Evolutionary conservation across 2,329 filamentous ascomycete genomes (phyloP), one percentile per base, ranked within the genome.

Genomic region (Calonectria pseudoreteaudii): DNA sequence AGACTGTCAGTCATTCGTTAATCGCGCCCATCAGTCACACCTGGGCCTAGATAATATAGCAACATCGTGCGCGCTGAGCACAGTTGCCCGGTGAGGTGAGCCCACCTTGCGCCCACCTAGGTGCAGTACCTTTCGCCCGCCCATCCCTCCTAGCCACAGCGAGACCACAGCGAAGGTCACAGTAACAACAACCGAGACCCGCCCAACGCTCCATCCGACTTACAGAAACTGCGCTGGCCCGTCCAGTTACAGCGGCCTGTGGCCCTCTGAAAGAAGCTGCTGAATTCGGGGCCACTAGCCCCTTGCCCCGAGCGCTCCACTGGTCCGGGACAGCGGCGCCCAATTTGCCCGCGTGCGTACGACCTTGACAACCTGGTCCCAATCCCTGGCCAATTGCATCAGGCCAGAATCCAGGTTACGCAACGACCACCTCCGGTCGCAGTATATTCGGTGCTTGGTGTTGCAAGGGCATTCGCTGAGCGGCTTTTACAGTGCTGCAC

Each of bases 381-480:
- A 70, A 68, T 67, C 68, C 70, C 73, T 74, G 73, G 65, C 79
- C 77, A 80, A 80, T 80, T 78, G 76, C 76, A 80, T 80, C 79
- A 80, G 76, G 72, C 79, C 79, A 80, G 79, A 79, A 80, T 79
- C 74, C 73, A 69, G 68, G 75, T 80, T 80, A 80, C 79, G 77
- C 78, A 76, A 72, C 77, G 58, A 65, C 67, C 72, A 73, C 65
- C 72, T 66, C 58, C 31, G 72, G 68, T 68, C 65, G 56, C 69
- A 66, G 47, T 65, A 72, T 66, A 69, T 28, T 66, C 38, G 53
- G 36, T 36, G 68, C 76, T 78, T 71, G 76, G 69, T 66, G 52
- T 68, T 74, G 65, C 70, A 60, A 68, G 68, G 60, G 67, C 67
- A 69, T 69, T 71, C 60, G 60, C 68, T 71, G 62, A 26, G 69